Base-by-base conservation (phyloP, 2,329 filamentous ascomycete species). In the Paecilomyces fulvus region DNA sequence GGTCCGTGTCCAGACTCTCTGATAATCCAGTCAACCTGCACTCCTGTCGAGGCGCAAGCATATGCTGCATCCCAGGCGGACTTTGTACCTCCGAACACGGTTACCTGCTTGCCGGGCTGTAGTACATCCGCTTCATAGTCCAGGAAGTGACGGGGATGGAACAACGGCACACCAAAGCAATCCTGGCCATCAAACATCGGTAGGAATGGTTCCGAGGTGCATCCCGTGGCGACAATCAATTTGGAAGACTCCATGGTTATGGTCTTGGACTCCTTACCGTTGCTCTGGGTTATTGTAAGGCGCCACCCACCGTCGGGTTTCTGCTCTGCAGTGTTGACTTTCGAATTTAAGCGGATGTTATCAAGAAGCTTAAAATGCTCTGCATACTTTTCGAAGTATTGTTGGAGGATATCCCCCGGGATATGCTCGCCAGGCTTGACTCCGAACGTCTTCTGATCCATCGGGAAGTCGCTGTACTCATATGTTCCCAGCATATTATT, bases 401-500 rank as follows among this genome's bases (percentile, higher is more conserved):
- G 63, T 62, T 84, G 77, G 54, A 86, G 68, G 1, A 80, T 77
- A 0, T 72, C 60, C 0, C 82, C 85, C 0, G 83, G 79, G 52
- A 88, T 81, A 65, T 87, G 83, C 53, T 85, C 67, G 14, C 80
- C 81, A 6, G 68, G 63, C 53, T 77, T 65, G 21, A 78, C 69
- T 0, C 73, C 75, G 61, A 81, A 85, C 0, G 72, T 77, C 20
- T 78, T 78, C 7, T 74, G 70, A 57, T 79, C 76, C 83, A 92
- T 87, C 17, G 87, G 86, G 58, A 88, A 89, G 63, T 90, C 88
- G 0, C 83, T 83, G 64, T 82, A 90, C 68, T 92, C 86, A 62
- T 86, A 89, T 0, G 83, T 87, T 2, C 88, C 87, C 10, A 86
- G 69, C 67, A 89, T 80, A 64, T 91, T 91, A 70, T 92, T 92